Base-by-base conservation (phyloP, 2,329 filamentous ascomycete species). In the Diaporthe australafricana region DNA sequence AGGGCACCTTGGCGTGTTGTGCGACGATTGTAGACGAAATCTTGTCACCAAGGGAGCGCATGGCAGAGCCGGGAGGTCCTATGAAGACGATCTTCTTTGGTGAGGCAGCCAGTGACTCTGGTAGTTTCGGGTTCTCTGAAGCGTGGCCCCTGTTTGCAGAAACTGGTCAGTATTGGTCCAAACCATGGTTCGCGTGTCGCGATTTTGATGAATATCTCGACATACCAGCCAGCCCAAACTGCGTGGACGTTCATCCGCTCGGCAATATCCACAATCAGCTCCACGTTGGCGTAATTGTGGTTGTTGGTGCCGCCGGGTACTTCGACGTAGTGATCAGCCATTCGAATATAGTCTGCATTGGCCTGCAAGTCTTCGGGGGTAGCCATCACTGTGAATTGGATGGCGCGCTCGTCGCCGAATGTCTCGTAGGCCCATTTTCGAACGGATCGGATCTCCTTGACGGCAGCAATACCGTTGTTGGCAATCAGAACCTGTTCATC, bases 371-470 rank as follows among this genome's bases (percentile, higher is more conserved):
- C 96, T 86, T 99, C 96, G 63, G 96, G 96, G 48, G 96, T 99
- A 78, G 96, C 96, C 96, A 99, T 99, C 82, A 99, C 96, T 75
- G 96, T 99, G 87, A 99, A 99, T 82, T 98, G 95, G 81, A 99
- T 98, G 78, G 96, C 96, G 80, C 93, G 91, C 88, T 99, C 96
- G 85, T 99, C 95, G 86, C 96, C 96, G 82, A 99, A 99, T 9
- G 94, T 97, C 86, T 99, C 96, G 91, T 99, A 99, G 74, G 96
- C 96, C 96, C 96, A 99, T 95, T 98, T 99, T 84, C 96, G 93
- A 81, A 99, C 96, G 73, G 96, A 98, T 83, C 96, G 92, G 82
- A 99, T 99, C 85, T 99, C 96, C 86, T 99, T 99, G 84, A 99
- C 96, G 81, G 96, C 96, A 66, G 96, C 96, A 84, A 99, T 99